Evolutionary conservation across 768 basidiomycete species (phyloP), one percentile per base, ranked within the genome.

Genomic region (Piloderma croceum): DNA sequence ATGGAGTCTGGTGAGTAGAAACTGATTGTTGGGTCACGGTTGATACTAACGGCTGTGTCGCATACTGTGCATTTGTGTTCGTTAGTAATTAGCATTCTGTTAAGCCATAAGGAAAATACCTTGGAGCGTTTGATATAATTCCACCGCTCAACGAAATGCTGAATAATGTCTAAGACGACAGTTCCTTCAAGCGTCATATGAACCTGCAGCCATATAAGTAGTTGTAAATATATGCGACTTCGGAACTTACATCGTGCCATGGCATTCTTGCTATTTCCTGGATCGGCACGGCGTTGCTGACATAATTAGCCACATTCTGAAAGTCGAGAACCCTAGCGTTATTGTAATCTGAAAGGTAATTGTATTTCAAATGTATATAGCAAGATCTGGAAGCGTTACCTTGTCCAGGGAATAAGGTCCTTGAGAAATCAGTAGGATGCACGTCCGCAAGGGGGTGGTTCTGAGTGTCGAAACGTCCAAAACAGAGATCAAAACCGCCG

Each of bases 401-500:
- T 40, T 44, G 74, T 4, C 94, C 94, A 0, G 94, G 89, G 70
- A 94, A 98, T 20, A 98, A 70, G 1, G 88, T 90, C 38, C 71
- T 72, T 33, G 61, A 52, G 55, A 92, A 91, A 51, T 92, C 72
- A 2, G 90, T 90, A 0, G 90, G 91, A 56, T 97, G 92, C 3
- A 79, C 88, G 53, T 99, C 94, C 3, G 92, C 85, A 27, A 97
- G 74, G 1, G 92, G 92, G 58, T 91, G 87, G 29, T 68, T 84
- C 54, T 89, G 79, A 0, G 87, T 90, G 63, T 98, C 96, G 93
- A 94, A 99, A 15, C 96, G 83, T 9, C 96, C 96, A 51, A 92
- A 96, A 67, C 91, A 97, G 13, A 96, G 71, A 59, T 99, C 96
- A 20, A 99, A 77, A 9, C 96, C 96, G 18, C 96, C 96, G 39